phyloP scores from a whole-genome alignment of 805 yeast genomes.

The Candida broadrunensis region DNA sequence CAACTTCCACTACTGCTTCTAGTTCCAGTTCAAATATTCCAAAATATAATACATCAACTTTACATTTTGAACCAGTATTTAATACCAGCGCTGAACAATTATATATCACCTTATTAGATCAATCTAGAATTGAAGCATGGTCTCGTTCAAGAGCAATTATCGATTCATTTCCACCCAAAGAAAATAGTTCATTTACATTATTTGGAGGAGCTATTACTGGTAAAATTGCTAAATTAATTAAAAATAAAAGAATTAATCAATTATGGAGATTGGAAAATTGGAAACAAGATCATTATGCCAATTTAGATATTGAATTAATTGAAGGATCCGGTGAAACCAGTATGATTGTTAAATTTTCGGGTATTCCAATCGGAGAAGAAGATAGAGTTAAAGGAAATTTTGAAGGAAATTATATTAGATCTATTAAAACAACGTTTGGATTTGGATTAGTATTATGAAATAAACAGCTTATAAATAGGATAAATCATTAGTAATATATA shows the following conservation, averaged over 20 bases:
- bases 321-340: slow-evolving; percentile 85
- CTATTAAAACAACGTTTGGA: slow-evolving; percentile 90
- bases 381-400: slow-evolving; percentile 82
- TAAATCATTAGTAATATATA: too few relatives aligned
- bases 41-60: slow-evolving; percentile 75
- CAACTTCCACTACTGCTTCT: slow-evolving; percentile 10
- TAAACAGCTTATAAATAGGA: too few relatives aligned
- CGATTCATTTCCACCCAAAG: slow-evolving; percentile 45
- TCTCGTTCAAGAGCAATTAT: slow-evolving; percentile 69
- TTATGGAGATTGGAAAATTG: slow-evolving; percentile 88
- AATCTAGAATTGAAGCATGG: slow-evolving; percentile 86
- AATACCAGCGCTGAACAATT: slow-evolving; percentile 86
- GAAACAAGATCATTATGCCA: slow-evolving; percentile 82
- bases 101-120: slow-evolving; percentile 72
- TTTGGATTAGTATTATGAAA: slow-evolving; percentile 80
- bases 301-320: slow-evolving; percentile 59
- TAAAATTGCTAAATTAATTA: slow-evolving; percentile 56
- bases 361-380: slow-evolving; percentile 95
- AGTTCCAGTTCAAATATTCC: slow-evolving; percentile 35
- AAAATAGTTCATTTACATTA: slow-evolving; percentile 61
- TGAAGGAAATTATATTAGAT: slow-evolving; percentile 82
- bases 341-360: slow-evolving; percentile 73
- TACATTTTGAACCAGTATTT: slow-evolving; percentile 76
- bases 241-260: slow-evolving; percentile 60
- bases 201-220: slow-evolving; percentile 90